Evolutionary conservation across 73 alveolate species (phyloP), one percentile per base, ranked within the genome.

Genomic region (Uronychia binucleata): DNA sequence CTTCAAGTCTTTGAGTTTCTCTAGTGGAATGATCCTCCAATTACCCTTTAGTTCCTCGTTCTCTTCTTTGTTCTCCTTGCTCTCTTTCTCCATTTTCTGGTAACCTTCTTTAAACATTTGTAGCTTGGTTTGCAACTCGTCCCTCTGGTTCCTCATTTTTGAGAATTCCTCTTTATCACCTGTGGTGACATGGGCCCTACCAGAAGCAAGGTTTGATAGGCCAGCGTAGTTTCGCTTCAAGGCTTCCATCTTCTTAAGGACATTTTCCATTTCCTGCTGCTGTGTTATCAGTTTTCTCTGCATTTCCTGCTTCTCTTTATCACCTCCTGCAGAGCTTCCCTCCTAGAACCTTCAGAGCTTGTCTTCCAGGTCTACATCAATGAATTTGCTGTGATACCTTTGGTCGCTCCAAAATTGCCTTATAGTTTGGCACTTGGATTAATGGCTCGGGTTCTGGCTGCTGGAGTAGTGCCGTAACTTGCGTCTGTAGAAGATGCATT

Each of bases 201-300:
- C 59, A 0, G 29, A 34, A 30, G 88, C 77, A 1, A 74, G n/a
- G 58, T 35, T 35, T 0, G 88, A 81, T 1, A 81, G 77, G 0
- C 88, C 88, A 34, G 57, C 88, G 32, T 81, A 81, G 75, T 81
- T 81, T 28, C 88, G 59, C 29, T 81, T 34, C 59, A 81, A 59
- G 0, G 46, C 35, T 29, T 81, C 88, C 33, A 81, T 30, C 28
- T 58, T 81, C 81, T 81, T 81, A 11, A 46, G 19, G 67, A 46
- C 81, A 25, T 58, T 34, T 1, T 81, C 88, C 31, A 29, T 27
- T 58, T 81, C 58, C 26, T 29, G 88, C 29, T 58, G 26, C 8
- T 81, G 30, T 0, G 31, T 1, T 33, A 59, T 58, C 79, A 46
- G 67, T 46, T 81, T 60, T 57, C 75, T 60, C 13, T 35, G 75